Base-by-base conservation (phyloP, 2,329 filamentous ascomycete genomes). In the Trichoderma hamatum region DNA sequence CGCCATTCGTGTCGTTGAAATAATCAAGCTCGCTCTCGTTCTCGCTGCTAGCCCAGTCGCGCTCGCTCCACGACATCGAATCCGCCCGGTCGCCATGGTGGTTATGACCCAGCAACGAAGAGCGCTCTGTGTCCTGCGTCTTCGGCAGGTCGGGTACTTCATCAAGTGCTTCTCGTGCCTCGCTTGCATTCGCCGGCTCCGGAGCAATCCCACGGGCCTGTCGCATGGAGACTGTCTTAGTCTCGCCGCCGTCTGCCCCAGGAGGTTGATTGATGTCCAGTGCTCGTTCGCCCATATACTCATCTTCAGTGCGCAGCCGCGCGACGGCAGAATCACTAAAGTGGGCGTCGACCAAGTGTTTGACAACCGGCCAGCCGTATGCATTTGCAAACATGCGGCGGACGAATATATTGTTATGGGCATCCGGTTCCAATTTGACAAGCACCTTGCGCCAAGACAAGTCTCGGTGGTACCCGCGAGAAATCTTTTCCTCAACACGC, bases 381-480 rank as follows among this genome's bases (percentile, higher is more conserved):
- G 96, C 96, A 76, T 99, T 99, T 68, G 94, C 91, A 78, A 99
- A 99, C 90, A 94, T 97, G 68, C 96, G 90, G 19, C 96, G 91
- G 28, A 99, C 96, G 70, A 98, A 91, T 73, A 99, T 97, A 79
- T 99, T 99, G 80, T 99, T 99, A 82, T 99, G 96, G 0, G 96
- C 96, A 80, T 99, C 96, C 0, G 96, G 96, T 77, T 99, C 95
- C 2, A 99, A 85, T 66, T 96, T 92, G 16, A 99, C 96, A 4
- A 99, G 87, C 1, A 99, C 96, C 78, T 99, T 99, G 56, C 96
- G 92, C 96, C 96, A 99, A 1, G 93, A 92, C 24, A 99, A 82
- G 72, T 93, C 93, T 14, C 90, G 89, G 78, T 99, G 96, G 80
- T 99, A 99, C 16, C 94, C 96, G 58, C 96, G 88, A 1, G 96